Evolutionary conservation across 2,329 filamentous ascomycete species (phyloP), one percentile per base, ranked within the genome.

Genomic region (Dactylellina haptotyla): DNA sequence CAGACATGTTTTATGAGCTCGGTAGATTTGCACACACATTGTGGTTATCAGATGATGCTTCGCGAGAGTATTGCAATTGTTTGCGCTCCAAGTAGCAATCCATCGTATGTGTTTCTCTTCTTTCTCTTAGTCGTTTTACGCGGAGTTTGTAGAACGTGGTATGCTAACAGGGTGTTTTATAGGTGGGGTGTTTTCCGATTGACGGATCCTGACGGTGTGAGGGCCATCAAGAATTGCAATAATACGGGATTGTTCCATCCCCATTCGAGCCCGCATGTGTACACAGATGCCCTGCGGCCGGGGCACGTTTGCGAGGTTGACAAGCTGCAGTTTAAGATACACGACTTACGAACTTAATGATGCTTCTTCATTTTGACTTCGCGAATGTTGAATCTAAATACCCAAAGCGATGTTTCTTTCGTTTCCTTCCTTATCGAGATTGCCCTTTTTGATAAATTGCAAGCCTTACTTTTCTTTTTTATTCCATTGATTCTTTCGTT

Each of bases 1-100:
- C 95, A 99, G 82, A 96, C 92, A 0, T 99, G 95, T 81, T 99
- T 99, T 80, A 96, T 99, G 91, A 97, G 92, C 80, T 95, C 90
- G 53, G 85, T 94, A 54, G 95, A 99, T 79, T 80, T 98, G 76
- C 95, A 99, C 79, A 99, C 96, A 0, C 94, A 97, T 79, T 89
- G 89, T 2, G 93, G 93, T 9, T 98, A 97, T 80, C 95, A 99
- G 81, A 89, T 95, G 71, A 97, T 97, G 92, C 87, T 98, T 82
- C 90, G 93, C 0, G 73, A 76, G 83, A 96, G 92, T 78, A 93
- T 99, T 75, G 95, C 95, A 2, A 96, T 99, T 78, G 95, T 99
- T 39, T 99, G 95, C 82, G 92, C 95, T 39, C 95, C 95, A 0
- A 90, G 86, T 65, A 92, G 90, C 78, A 84, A 85, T 34, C 91